Conservation (phyloP, 805 yeast genomes). For the Phaffomyces antillensis region DNA sequence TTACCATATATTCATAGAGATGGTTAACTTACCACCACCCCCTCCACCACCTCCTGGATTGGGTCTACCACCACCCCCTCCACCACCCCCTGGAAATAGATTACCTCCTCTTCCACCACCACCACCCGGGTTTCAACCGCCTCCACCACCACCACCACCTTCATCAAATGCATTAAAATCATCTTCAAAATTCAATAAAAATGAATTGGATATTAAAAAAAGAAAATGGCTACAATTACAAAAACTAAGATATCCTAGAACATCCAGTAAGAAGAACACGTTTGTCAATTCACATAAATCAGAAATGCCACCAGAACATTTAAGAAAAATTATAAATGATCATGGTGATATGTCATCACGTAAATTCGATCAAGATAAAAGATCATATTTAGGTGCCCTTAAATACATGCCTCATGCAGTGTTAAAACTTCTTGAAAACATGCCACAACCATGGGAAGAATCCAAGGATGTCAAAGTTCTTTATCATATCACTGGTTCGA, state of each 20-base stretch:
- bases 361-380: conserved; percentile 74
- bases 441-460: conserved; percentile 99
- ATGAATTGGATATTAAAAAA: conserved; percentile 36
- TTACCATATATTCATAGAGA: background rate
- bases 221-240: conserved; percentile 59
- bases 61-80: conserved; percentile 15
- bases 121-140: conserved; percentile 23
- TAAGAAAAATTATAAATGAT: conserved; percentile 73
- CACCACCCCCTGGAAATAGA: conserved; percentile 16
- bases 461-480: conserved; percentile 78
- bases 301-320: conserved; percentile 91
- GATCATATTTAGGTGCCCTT: conserved; percentile 83
- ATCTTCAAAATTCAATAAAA: conserved; percentile 13
- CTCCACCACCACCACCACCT: conserved; percentile 28
- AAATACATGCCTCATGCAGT: conserved; percentile 96
- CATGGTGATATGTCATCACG: conserved; percentile 82
- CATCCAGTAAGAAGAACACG: conserved; percentile 30
- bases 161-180: conserved; percentile 15
- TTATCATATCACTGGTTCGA: conserved; percentile 89
- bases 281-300: conserved; percentile 54
- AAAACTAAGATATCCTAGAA: conserved; percentile 43
- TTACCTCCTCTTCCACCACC: conserved; percentile 26
- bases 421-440: conserved; percentile 79
- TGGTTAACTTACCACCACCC: conserved; percentile 15
- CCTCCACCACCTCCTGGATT: conserved; percentile 31